Percentiles rank a stretch among this genome's conserved stretches.
Evolutionary conservation across 139 green algal genomes (phyloP).

Genomic region (Chlamydomonas applanata): DNA sequence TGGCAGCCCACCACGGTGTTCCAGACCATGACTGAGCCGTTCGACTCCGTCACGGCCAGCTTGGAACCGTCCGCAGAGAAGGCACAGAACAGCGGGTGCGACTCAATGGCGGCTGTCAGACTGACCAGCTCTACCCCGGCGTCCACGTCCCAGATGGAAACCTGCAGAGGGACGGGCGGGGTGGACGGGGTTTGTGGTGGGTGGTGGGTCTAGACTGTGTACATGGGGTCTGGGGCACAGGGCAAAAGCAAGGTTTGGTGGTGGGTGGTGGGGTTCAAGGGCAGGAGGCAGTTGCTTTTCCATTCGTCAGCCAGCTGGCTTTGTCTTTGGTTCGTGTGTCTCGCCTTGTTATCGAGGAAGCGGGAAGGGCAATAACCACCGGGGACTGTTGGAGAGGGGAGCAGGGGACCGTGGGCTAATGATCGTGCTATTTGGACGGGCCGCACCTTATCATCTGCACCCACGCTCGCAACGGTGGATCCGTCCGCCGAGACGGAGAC

Average conservation of each 20-base stretch:
- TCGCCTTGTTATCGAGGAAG: no score
- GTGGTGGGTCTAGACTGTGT: not conserved
- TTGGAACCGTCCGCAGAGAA: slow-evolving; percentile 50
- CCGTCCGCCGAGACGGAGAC: slow-evolving; percentile 40
- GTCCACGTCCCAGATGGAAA: slow-evolving; percentile 51
- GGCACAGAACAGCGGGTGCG: slow-evolving; percentile 37
- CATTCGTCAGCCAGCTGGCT: no score
- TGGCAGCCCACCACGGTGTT: slow-evolving; percentile 42
- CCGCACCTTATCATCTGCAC: slow-evolving; percentile 40
- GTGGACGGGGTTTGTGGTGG: not conserved
- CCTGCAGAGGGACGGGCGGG: slow-evolving; percentile 7
- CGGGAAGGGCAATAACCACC: no score
- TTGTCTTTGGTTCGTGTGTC: no score
- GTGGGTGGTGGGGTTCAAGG: no score
- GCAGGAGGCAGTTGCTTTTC: no score
- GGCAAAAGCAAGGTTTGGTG: no score
- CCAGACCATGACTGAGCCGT: slow-evolving; percentile 50
- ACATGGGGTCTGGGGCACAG: no score
- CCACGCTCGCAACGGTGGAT: slow-evolving; percentile 42
- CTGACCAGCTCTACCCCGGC: slow-evolving; percentile 43
- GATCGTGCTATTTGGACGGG: no score
- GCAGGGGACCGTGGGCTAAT: no score
- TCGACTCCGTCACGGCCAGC: slow-evolving; percentile 43
- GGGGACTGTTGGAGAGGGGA: no score
- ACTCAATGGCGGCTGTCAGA: slow-evolving; percentile 43